Base-by-base conservation (phyloP, 2,329 filamentous ascomycete species). In the Orbilia quercus region DNA sequence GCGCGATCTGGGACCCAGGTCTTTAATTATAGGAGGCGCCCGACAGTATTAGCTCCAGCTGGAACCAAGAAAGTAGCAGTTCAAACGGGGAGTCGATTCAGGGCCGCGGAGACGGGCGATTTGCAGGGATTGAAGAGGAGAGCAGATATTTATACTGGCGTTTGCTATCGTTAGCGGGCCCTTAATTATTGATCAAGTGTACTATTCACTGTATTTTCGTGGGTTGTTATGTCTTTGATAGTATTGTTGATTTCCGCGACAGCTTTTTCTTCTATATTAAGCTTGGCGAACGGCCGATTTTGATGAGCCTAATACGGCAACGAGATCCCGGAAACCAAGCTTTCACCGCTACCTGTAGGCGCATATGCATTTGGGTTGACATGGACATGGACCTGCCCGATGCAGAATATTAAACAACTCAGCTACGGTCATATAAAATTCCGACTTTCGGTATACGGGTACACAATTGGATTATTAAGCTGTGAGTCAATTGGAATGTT, bases 391-490 rank as follows among this genome's bases (percentile, higher is more conserved):
- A 62, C 45, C 58, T 62, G 47, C 58, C 48, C 48, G 51, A 62
- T 51, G n/a, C 6, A 44, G 58, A 12, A 12, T 16, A n/a, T n/a
- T n/a, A n/a, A n/a, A 31, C 28, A 31, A 31, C 28, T 31, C 9
- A 31, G 28, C 28, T 31, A n/a, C n/a, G n/a, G n/a, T n/a, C n/a
- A n/a, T n/a, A n/a, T n/a, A n/a, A n/a, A n/a, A n/a, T n/a, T n/a
- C n/a, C n/a, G n/a, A n/a, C n/a, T n/a, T n/a, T n/a, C n/a, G n/a
- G n/a, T n/a, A n/a, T n/a, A n/a, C n/a, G n/a, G n/a, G n/a, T n/a
- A n/a, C n/a, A n/a, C n/a, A 2, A 11, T 25, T 34, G 23, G 63
- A 67, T 67, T 67, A 67, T 59, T 67, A 67, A 67, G 63, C 54
- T 67, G 63, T 67, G 63, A 67, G 42, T 59, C 53, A 59, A 48